Evolutionary conservation across 2,329 filamentous ascomycete species (phyloP).

Genomic region (Fusarium sp.): DNA sequence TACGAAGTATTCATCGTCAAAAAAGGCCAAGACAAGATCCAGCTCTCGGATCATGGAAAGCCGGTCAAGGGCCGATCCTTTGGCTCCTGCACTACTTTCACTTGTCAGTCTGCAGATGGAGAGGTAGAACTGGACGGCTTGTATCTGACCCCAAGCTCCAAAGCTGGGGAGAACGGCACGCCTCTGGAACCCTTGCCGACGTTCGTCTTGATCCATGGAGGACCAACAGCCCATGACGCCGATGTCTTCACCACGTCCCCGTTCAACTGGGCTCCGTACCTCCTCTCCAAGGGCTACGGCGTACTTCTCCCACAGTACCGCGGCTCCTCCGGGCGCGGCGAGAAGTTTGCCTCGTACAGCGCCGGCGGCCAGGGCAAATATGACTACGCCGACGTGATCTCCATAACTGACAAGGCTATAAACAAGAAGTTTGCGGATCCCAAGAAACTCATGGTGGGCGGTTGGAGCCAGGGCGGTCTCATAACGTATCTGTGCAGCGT

Average conservation of each 20-base stretch:
- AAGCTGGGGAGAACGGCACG: not conserved
- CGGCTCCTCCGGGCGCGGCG: slow-evolving; percentile 53
- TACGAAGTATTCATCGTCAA: slow-evolving; percentile 31
- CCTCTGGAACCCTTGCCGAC: slow-evolving; percentile 22
- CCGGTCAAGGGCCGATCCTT: not conserved
- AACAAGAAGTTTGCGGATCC: slow-evolving; percentile 51
- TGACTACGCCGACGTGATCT: slow-evolving; percentile 57
- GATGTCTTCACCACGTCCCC: slow-evolving; percentile 48
- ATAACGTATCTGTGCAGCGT: slow-evolving; percentile 56
- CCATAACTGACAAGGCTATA: slow-evolving; percentile 54
- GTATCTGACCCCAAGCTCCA: slow-evolving; percentile 15
- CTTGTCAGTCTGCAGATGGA: slow-evolving; percentile 26
- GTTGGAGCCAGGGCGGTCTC: slow-evolving; percentile 58
- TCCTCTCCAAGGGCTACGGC: slow-evolving; percentile 55
- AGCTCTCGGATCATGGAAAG: slow-evolving; percentile 30
- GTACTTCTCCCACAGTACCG: slow-evolving; percentile 58
- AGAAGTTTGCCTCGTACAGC: slow-evolving; percentile 52
- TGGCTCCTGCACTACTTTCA: slow-evolving; percentile 19
- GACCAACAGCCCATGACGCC: slow-evolving; percentile 21
- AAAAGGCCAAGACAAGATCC: not conserved
- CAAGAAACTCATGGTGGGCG: slow-evolving; percentile 53
- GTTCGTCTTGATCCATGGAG: slow-evolving; percentile 32
- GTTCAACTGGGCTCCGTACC: slow-evolving; percentile 49
- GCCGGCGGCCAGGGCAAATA: slow-evolving; percentile 50
- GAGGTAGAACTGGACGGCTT: slow-evolving; percentile 33